Percentiles rank a stretch among this genome's conserved stretches.
These are phyloP conservation scores for Diaporthe vexans DNA, from an alignment of 2,329 filamentous ascomycete species.

Conservation along the genomic window DNA sequence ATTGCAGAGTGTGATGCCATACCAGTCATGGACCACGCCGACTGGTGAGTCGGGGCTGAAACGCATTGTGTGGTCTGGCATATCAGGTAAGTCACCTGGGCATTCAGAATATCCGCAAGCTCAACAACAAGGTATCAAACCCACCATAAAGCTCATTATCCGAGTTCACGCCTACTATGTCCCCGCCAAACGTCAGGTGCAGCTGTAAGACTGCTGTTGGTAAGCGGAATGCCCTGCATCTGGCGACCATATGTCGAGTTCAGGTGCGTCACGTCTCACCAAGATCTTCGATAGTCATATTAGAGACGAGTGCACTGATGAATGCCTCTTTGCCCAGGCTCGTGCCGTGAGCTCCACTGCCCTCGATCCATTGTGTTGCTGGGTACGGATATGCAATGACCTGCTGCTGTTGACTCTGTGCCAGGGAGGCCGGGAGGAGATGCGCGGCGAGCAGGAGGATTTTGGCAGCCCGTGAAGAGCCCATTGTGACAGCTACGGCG, in stretches of 20 bases:
- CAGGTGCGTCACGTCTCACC: constrained; percentile 38
- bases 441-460: neutral
- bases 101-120: neutral
- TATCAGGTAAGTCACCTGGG: constrained; percentile 41
- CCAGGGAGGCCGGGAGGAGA: neutral
- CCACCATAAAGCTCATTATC: constrained; percentile 54
- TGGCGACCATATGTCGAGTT: constrained; percentile 7
- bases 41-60: constrained; percentile 55
- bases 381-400: constrained; percentile 20
- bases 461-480: neutral
- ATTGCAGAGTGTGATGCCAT: constrained; percentile 30
- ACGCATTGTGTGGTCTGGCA: constrained; percentile 50
- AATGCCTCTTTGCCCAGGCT: constrained; percentile 46
- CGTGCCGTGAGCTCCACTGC: constrained; percentile 18
- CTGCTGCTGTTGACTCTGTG: constrained; percentile 18
- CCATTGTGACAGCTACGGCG: neutral
- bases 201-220: constrained; percentile 52
- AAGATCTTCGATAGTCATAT: constrained; percentile 52
- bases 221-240: constrained; percentile 33
- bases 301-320: constrained; percentile 47
- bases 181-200: constrained; percentile 59
- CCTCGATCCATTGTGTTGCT: constrained; percentile 34
- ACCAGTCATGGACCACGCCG: constrained; percentile 58
- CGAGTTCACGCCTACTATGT: constrained; percentile 55
- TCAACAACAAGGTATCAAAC: constrained; percentile 35